Base-by-base conservation (phyloP, 2,329 filamentous ascomycete species). In the Decorospora gaudefroyi region DNA sequence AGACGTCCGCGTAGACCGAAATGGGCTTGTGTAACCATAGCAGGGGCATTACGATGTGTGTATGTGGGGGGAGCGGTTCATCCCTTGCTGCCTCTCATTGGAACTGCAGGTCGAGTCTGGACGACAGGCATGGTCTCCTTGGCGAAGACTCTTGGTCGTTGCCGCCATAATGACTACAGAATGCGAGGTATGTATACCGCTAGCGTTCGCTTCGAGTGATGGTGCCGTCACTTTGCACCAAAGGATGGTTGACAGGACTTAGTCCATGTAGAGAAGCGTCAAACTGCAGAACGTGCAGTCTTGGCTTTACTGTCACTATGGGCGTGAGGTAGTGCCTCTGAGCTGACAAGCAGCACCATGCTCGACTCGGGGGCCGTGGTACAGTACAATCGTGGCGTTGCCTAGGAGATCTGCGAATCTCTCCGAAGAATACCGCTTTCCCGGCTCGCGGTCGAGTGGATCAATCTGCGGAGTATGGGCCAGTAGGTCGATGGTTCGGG, bases 221-320 rank as follows among this genome's bases (percentile, higher is more conserved):
- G 49, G 48, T n/a, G n/a, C n/a, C 49, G 41, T 42, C 47, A 49
- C 25, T 27, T 57, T 58, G 54, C 53, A 45, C 42, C 47, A 52
- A 22, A 49, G 30, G 42, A 34, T 42, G 37, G 31, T 42, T 27
- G 46, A 40, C 50, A 42, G 44, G 34, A 43, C 39, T 42, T 48
- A 45, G 50, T 46, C 37, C 43, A 56, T 49, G 60, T 60, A 45
- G 51, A 57, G 55, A 53, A 53, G 45, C 51, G 40, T 54, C 51
- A 50, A 50, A 31, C 50, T 47, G 47, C 48, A 56, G 55, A 62
- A 61, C 61, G 59, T 64, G 61, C 59, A 46, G 44, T 33, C 35
- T 28, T 35, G 42, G 33, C 25, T 25, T 36, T 41, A 7, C n/a
- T 28, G 28, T 32, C 35, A 33, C 40, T 8, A 23, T 18, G 23